phyloP scores from a whole-genome alignment of 208 protist species.

The Acanthamoeba royreba region DNA sequence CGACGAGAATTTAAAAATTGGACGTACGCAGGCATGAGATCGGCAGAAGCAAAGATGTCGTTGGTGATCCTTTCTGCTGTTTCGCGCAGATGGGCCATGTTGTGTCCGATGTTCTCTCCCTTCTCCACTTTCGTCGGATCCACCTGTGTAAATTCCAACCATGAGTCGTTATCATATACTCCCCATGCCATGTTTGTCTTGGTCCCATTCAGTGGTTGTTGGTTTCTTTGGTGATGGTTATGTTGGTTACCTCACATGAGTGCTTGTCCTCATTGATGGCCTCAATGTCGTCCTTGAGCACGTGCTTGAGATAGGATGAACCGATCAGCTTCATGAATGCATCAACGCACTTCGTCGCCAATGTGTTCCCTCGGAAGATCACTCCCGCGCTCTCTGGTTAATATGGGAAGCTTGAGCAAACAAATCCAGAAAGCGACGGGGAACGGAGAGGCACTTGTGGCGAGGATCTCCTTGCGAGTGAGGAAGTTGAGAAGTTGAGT shows the following conservation, averaged over 20 bases:
- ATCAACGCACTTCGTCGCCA: neutral
- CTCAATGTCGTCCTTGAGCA: neutral
- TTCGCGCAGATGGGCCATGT: neutral
- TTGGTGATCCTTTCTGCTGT: neutral
- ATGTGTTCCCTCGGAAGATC: neutral
- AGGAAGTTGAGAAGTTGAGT: neutral
- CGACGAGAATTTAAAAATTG: neutral
- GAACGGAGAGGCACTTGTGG: neutral
- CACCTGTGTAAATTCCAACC: too few relatives aligned
- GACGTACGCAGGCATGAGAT: neutral
- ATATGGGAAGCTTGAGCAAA: neutral
- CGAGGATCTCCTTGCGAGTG: neutral
- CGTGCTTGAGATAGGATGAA: neutral
- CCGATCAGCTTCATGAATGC: constrained; percentile 17
- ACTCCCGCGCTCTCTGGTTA: neutral
- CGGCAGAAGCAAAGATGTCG: neutral
- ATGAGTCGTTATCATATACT: too few relatives aligned
- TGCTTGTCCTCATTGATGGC: neutral
- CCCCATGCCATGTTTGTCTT: too few relatives aligned
- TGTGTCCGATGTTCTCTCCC: neutral
- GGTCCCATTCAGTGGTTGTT: too few relatives aligned
- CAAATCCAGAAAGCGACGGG: neutral
- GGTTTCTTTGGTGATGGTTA: too few relatives aligned
- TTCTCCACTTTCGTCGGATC: neutral
- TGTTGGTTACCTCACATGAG: constrained; percentile 16